phyloP scores from a whole-genome alignment of 192 early-diverging fungal genomes.

The Coemansia sp. region DNA sequence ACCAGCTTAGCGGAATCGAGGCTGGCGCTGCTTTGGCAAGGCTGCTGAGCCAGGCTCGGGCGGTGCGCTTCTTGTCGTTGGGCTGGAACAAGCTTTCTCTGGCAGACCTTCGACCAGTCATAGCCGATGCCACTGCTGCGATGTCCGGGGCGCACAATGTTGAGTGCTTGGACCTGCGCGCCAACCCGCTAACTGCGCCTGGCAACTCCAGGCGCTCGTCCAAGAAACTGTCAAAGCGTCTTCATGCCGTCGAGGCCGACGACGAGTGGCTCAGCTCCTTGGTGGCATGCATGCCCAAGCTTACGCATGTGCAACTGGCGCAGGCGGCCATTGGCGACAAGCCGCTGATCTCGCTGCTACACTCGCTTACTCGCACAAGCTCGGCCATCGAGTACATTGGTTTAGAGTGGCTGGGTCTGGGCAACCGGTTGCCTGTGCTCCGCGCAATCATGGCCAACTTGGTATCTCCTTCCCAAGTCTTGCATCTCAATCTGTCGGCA shows the following conservation, averaged over 20 bases:
- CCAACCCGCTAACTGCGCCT: conserved; percentile 36
- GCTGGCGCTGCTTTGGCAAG: conserved; percentile 30
- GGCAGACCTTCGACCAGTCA: conserved; percentile 22
- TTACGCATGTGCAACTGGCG: conserved; percentile 42
- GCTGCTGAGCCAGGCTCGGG: conserved; percentile 27
- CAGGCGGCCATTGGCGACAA: conserved; percentile 35
- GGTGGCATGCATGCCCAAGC: conserved; percentile 23
- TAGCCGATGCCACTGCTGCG: neutral
- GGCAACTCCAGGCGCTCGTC: too few relatives aligned
- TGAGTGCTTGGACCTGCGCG: conserved; percentile 38
- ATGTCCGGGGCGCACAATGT: conserved; percentile 8
- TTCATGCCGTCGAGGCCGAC: neutral
- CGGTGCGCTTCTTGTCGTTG: conserved; percentile 33
- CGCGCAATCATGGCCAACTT: conserved; percentile 27
- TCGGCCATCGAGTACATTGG: conserved; percentile 45
- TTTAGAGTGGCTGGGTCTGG: conserved; percentile 49
- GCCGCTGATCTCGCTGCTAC: conserved; percentile 19
- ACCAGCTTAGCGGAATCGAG: conserved; percentile 37
- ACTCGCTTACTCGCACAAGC: conserved; percentile 17
- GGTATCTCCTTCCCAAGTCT: neutral
- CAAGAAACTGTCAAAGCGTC: neutral
- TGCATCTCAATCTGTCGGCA: conserved; percentile 49
- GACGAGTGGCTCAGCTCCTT: conserved; percentile 24
- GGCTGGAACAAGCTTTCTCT: conserved; percentile 53
- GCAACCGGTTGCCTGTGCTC: conserved; percentile 35